These are phyloP conservation scores for Sequoia sempervirens DNA, from an alignment of 75 land plant species.

Conservation along the genomic window DNA sequence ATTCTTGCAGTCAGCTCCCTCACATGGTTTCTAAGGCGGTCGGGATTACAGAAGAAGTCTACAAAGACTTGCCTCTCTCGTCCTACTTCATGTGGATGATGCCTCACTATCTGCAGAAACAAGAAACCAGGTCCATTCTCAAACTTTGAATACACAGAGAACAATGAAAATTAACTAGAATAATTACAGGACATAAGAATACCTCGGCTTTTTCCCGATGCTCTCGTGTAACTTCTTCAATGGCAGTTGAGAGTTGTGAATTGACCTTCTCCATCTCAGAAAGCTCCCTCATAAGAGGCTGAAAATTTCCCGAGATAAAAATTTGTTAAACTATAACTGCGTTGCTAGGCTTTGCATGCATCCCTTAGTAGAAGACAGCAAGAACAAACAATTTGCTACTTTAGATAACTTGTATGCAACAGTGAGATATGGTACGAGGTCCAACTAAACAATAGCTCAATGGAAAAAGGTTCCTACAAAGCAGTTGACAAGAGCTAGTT, in stretches of 20 bases:
- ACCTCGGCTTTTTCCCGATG: constrained; percentile 98
- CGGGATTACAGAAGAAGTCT: constrained; percentile 96
- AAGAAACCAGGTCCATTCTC: not conserved
- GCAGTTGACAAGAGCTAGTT: not conserved
- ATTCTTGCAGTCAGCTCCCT: constrained; percentile 77
- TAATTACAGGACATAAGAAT: constrained; percentile 1
- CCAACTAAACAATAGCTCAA: not conserved
- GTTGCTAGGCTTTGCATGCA: not conserved
- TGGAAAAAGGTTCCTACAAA: not conserved
- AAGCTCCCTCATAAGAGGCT: constrained; percentile 90
- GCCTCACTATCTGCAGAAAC: constrained; percentile 75
- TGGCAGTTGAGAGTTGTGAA: constrained; percentile 80
- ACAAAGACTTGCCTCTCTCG: constrained; percentile 97
- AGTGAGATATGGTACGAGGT: not conserved
- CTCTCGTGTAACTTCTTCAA: constrained; percentile 92
- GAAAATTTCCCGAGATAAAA: constrained; percentile 1
- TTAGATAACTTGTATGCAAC: not conserved
- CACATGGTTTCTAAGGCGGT: constrained; percentile 85
- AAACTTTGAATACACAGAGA: not conserved
- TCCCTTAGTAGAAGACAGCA: not conserved
- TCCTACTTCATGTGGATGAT: constrained; percentile 91
- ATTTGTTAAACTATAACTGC: not conserved
- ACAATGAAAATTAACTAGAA: not conserved
- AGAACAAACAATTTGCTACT: not conserved
- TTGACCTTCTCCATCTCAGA: constrained; percentile 98